Conservation (phyloP, 768 basidiomycete genomes). For the Lactarius sp. region DNA sequence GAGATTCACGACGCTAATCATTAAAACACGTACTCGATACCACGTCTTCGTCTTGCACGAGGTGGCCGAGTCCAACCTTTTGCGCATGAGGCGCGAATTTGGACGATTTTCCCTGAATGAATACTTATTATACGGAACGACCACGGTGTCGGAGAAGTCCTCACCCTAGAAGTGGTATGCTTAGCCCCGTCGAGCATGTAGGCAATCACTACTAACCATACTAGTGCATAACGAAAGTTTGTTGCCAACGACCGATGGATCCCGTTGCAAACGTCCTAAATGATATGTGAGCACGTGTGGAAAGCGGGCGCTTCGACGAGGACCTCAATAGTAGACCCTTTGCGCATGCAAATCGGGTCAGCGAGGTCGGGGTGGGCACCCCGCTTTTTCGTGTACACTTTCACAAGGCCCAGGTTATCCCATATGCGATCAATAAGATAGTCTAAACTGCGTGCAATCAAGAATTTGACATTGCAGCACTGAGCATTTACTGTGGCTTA, state of each 20-base stretch:
- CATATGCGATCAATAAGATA: slow-evolving; percentile 74
- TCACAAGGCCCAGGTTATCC: slow-evolving; percentile 76
- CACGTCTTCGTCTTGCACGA: slow-evolving; percentile 83
- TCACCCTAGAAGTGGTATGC: slow-evolving; percentile 13
- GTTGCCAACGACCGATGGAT: slow-evolving; percentile 85
- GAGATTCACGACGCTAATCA: background rate
- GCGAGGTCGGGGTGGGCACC: slow-evolving; percentile 88
- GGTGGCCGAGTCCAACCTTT: slow-evolving; percentile 82
- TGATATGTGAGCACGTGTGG: background rate
- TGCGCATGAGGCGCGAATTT: slow-evolving; percentile 93
- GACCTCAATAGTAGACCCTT: slow-evolving; percentile 91
- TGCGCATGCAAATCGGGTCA: slow-evolving; percentile 88
- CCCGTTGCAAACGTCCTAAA: slow-evolving; percentile 81
- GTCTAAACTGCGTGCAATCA: slow-evolving; percentile 45
- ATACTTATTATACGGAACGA: slow-evolving; percentile 12
- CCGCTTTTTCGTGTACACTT: slow-evolving; percentile 96
- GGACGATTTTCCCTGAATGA: slow-evolving; percentile 77
- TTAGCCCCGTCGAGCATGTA: slow-evolving; percentile 1
- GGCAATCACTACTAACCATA: slow-evolving; percentile 57
- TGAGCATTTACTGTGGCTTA: slow-evolving; percentile 32
- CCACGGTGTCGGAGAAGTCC: slow-evolving; percentile 6
- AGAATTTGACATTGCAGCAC: background rate
- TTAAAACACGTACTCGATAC: slow-evolving; percentile 65
- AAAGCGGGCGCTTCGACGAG: slow-evolving; percentile 2
- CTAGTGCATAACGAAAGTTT: slow-evolving; percentile 91